Conservation (phyloP, 768 basidiomycete species). For the Lentinus brumalis region DNA sequence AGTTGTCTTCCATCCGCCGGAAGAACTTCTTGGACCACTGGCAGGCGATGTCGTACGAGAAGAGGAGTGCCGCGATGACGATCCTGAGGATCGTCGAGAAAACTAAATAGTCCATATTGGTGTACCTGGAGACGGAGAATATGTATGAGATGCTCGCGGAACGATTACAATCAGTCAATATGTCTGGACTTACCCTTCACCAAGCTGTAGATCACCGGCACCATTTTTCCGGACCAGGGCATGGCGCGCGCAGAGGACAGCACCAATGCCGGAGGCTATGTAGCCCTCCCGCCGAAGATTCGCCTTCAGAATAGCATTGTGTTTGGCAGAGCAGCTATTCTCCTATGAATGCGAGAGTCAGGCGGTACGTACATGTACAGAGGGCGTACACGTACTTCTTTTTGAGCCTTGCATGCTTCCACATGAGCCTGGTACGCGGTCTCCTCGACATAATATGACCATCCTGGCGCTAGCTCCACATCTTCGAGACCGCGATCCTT, state of each 20-base stretch:
- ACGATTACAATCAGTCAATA: no score
- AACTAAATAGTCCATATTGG: conserved; percentile 28
- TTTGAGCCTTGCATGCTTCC: conserved; percentile 12
- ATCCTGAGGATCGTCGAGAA: neutral
- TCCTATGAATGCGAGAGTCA: neutral
- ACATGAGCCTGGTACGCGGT: conserved; percentile 21
- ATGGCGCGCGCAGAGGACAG: conserved; percentile 25
- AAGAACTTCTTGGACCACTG: conserved; percentile 30
- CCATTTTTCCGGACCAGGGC: conserved; percentile 22
- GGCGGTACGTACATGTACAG: no score
- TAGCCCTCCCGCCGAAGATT: conserved; percentile 4
- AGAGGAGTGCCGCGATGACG: neutral
- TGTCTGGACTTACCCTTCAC: conserved; percentile 29
- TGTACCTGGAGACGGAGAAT: conserved; percentile 11
- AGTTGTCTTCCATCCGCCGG: conserved; percentile 17
- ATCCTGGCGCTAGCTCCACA: conserved; percentile 18
- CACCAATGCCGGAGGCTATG: conserved; percentile 22
- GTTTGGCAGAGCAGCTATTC: neutral
- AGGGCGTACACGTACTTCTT: conserved; percentile 16
- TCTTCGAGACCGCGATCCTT: conserved; percentile 13
- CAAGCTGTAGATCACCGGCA: conserved; percentile 27
- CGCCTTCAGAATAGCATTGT: conserved; percentile 17
- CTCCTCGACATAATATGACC: conserved; percentile 30
- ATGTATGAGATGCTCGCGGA: neutral
- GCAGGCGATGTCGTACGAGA: conserved; percentile 28